Percentiles rank a stretch among this genome's conserved stretches.
Conservation (phyloP, 176 grass and related monocot genomes). For the Eleusine indica region DNA sequence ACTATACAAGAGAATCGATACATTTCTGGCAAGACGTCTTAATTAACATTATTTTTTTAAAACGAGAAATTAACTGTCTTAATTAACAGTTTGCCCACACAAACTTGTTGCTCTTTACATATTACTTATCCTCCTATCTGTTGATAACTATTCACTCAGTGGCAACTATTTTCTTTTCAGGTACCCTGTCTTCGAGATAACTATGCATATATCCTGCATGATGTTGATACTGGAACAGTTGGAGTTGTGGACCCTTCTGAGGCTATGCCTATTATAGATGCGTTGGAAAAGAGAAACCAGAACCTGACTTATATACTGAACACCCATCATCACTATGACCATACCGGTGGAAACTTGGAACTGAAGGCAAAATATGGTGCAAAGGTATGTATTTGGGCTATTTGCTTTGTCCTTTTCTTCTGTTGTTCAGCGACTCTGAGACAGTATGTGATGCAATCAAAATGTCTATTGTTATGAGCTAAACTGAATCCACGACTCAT, state of each 20-base stretch:
- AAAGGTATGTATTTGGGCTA: conserved; percentile 58
- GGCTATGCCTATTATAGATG: conserved; percentile 85
- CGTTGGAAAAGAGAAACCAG: conserved; percentile 86
- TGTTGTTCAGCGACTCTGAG: background rate
- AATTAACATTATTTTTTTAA: too few species aligned
- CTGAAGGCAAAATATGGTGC: conserved; percentile 97
- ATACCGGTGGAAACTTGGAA: conserved; percentile 98
- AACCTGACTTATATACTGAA: conserved; percentile 99
- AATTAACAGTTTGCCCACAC: background rate
- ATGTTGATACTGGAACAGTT: conserved; percentile 92
- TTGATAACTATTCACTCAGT: conserved; percentile 16
- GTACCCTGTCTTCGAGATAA: conserved; percentile 98
- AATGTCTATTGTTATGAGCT: conserved; percentile 21
- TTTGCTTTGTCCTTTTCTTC: background rate
- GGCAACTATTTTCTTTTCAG: conserved; percentile 43
- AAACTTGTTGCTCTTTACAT: background rate
- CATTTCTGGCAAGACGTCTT: background rate
- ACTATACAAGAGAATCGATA: background rate
- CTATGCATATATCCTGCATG: conserved; percentile 96
- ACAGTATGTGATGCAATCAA: background rate
- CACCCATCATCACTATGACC: conserved; percentile 97
- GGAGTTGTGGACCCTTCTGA: conserved; percentile 98
- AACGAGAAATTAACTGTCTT: too few species aligned
- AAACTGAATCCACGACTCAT: background rate
- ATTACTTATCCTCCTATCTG: conserved; percentile 8